phyloP scores from a whole-genome alignment of 257 asterid species.

The Fraxinus excelsior region DNA sequence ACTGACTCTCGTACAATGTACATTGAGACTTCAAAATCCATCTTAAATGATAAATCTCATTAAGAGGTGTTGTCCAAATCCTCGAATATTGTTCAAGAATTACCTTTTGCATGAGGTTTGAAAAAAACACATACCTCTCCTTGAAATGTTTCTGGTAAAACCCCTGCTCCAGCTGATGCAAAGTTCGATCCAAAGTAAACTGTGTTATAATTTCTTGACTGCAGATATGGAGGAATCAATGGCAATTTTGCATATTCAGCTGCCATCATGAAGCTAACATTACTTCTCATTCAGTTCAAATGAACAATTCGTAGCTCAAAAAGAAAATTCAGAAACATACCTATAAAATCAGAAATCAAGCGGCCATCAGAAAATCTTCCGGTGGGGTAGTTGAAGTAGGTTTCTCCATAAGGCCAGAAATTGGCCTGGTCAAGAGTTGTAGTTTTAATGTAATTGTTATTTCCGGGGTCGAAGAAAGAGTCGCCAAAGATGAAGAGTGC shows the following conservation, averaged over 20 bases:
- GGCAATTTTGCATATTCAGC: constrained; percentile 61
- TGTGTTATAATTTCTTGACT: constrained; percentile 32
- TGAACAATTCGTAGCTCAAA: no score
- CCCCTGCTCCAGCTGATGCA: constrained; percentile 82
- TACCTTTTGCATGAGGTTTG: constrained; percentile 12
- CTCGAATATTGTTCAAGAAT: no score
- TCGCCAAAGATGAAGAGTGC: constrained; percentile 67
- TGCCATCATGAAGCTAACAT: constrained; percentile 15
- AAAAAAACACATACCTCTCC: constrained; percentile 43
- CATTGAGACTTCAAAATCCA: no score
- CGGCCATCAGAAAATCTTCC: constrained; percentile 86
- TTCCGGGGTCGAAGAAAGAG: constrained; percentile 68
- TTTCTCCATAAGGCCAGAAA: constrained; percentile 65
- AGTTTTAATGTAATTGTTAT: constrained; percentile 79
- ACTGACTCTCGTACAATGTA: no score
- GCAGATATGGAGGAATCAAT: constrained; percentile 45
- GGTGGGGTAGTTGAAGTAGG: constrained; percentile 57
- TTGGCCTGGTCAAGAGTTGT: constrained; percentile 62
- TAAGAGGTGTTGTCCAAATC: no score
- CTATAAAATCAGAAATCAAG: constrained; percentile 61
- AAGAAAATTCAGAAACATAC: constrained; percentile 13
- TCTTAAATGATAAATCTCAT: no score
- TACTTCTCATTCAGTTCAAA: no score
- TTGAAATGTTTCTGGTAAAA: constrained; percentile 48
- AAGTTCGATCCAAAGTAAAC: constrained; percentile 51